Conservation (phyloP, 768 basidiomycete species). For the Phylloporus rhodoxanthus region DNA sequence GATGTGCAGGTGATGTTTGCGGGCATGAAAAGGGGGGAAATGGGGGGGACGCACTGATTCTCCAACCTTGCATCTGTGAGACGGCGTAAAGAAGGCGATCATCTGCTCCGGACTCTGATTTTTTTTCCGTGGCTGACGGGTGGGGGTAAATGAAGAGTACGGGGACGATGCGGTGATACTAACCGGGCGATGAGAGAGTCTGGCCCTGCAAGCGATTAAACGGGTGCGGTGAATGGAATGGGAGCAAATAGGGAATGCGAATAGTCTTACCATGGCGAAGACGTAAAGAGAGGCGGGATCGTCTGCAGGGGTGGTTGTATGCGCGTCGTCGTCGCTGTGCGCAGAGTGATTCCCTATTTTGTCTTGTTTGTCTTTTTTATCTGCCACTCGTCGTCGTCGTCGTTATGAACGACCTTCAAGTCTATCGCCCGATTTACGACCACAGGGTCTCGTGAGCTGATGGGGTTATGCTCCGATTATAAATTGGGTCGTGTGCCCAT, state of each 20-base stretch:
- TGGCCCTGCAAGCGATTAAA: constrained; percentile 54
- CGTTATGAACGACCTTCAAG: too few species aligned
- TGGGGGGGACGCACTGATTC: constrained; percentile 70
- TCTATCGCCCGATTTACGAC: constrained; percentile 12
- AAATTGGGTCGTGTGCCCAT: constrained; percentile 25
- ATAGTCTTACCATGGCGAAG: constrained; percentile 28
- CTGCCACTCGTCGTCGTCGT: constrained; percentile 1
- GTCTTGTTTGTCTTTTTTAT: constrained; percentile 29
- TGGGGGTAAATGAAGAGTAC: constrained; percentile 9
- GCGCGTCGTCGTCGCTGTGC: constrained; percentile 10
- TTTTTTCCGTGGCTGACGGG: constrained; percentile 71
- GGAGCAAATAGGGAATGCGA: constrained; percentile 1
- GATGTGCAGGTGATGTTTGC: constrained; percentile 1
- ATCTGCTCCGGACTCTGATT: constrained; percentile 67
- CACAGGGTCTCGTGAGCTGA: constrained; percentile 1
- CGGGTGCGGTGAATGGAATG: constrained; percentile 4
- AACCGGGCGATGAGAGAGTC: constrained; percentile 78
- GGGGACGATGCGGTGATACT: constrained; percentile 22
- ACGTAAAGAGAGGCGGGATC: constrained; percentile 16
- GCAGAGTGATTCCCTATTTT: constrained; percentile 22
- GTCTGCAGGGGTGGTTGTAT: constrained; percentile 11
- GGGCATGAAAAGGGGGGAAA: background rate
- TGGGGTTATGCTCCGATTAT: constrained; percentile 10
- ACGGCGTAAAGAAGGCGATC: constrained; percentile 67
- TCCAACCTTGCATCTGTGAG: constrained; percentile 99